These are phyloP conservation scores for Penicillium sp. DNA, from an alignment of 2,329 filamentous ascomycete species.

Conservation along the genomic window DNA sequence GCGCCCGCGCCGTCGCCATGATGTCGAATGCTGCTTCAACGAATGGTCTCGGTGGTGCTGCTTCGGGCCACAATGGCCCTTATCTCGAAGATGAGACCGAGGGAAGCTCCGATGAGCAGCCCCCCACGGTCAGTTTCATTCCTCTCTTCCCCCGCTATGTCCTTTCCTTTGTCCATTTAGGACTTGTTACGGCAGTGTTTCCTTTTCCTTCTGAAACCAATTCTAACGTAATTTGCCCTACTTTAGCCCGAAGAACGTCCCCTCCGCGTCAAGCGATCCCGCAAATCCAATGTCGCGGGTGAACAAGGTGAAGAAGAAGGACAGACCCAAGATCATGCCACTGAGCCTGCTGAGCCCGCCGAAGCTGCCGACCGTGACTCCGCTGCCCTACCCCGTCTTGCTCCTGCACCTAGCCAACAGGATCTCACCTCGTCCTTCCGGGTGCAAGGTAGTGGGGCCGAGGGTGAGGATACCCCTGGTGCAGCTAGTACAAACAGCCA, in stretches of 20 bases:
- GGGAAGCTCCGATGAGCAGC: conserved; percentile 49
- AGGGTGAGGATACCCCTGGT: conserved; percentile 28
- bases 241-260: conserved; percentile 53
- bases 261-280: conserved; percentile 48
- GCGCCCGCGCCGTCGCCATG: conserved; percentile 39
- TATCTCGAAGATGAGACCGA: conserved; percentile 49
- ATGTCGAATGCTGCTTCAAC: conserved; percentile 31
- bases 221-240: conserved; percentile 5
- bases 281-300: conserved; percentile 40
- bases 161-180: background rate
- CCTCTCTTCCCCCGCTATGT: background rate
- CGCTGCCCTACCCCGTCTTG: conserved; percentile 38
- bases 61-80: conserved; percentile 25
- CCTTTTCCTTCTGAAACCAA: background rate
- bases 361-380: conserved; percentile 24
- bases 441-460: conserved; percentile 35
- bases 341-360: background rate
- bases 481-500: conserved; percentile 15
- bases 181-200: no score
- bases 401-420: conserved; percentile 41
- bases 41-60: conserved; percentile 27
- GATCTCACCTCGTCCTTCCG: conserved; percentile 45
- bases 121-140: conserved; percentile 42
- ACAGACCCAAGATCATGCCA: conserved; percentile 22
- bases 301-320: conserved; percentile 32